Evolutionary conservation across 495 filamentous ascomycete species (phyloP), one percentile per base, ranked within the genome.

Genomic region (Podospora conica): DNA sequence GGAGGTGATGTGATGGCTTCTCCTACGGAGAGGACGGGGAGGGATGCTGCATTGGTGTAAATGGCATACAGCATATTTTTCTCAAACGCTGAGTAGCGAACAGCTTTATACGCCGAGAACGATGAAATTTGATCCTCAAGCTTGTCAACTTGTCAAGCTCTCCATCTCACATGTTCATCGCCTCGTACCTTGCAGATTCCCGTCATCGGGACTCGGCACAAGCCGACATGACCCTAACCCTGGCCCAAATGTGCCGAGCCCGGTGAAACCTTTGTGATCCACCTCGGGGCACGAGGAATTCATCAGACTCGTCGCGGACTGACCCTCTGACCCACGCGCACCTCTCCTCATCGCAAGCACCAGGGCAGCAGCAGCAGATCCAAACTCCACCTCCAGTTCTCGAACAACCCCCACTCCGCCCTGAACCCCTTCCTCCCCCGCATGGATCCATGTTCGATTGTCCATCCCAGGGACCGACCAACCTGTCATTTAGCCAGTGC

Each of bases 31-130:
- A 9, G 48, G 48, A 58, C 18, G 28, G 18, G 24, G 25, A n/a
- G 53, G 9, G 15, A 64, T 68, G 66, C 31, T 54, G 64, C 55
- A 62, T 60, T 56, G 61, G 63, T 69, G 62, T 71, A 63, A 53
- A 69, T 65, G 63, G 68, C 58, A 57, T n/a, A 62, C 22, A 20
- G 57, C 61, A 55, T 64, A 65, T 67, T 58, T 10, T 15, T 48
- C 40, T 48, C 40, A 48, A 11, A n/a, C 40, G 40, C 40, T 8
- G 40, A 48, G 40, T 48, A 12, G 10, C 6, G 5, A 2, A 6
- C 40, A 48, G 40, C 15, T 48, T 27, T 48, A n/a, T 6, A 48
- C n/a, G 12, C n/a, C 10, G 40, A n/a, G 40, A 48, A n/a, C 15
- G 6, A 48, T 18, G 18, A n/a, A n/a, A 48, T 48, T n/a, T 48